Conservation (phyloP, 352 stramenopile genomes). For the Lagenidium giganteum region DNA sequence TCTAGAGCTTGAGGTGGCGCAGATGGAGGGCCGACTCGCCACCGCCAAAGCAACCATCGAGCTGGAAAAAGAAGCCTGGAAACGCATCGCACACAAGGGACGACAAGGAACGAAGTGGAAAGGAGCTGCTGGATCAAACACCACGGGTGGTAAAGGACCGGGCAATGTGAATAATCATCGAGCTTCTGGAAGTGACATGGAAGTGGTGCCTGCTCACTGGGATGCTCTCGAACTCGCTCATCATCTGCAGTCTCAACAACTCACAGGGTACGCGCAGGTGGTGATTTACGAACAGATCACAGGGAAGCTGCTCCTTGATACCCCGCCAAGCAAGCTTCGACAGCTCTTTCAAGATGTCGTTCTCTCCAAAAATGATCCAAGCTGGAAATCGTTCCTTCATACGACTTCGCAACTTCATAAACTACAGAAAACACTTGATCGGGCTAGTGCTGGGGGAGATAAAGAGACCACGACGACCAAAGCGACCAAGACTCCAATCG, state of each 20-base stretch:
- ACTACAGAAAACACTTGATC: slow-evolving; percentile 33
- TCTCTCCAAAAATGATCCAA: slow-evolving; percentile 22
- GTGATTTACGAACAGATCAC: slow-evolving; percentile 61
- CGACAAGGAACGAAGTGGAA: slow-evolving; percentile 64
- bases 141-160: background rate
- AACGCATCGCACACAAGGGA: slow-evolving; percentile 34
- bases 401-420: slow-evolving; percentile 35
- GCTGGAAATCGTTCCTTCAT: slow-evolving; percentile 45
- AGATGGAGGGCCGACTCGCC: slow-evolving; percentile 56
- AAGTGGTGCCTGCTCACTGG: slow-evolving; percentile 33
- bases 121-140: slow-evolving; percentile 19
- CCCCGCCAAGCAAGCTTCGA: slow-evolving; percentile 29
- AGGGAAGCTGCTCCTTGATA: slow-evolving; percentile 48
- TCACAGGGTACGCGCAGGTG: slow-evolving; percentile 40
- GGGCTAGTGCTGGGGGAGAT: background rate
- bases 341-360: slow-evolving; percentile 32
- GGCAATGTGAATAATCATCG: slow-evolving; percentile 4
- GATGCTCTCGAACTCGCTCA: slow-evolving; percentile 58
- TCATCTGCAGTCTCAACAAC: slow-evolving; percentile 38
- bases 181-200: slow-evolving; percentile 12
- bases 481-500: slow-evolving; percentile 2
- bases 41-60: slow-evolving; percentile 48
- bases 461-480: background rate
- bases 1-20: slow-evolving; percentile 50
- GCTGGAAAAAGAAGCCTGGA: slow-evolving; percentile 47